A percentile compares a stretch with the other conserved stretches of the same genome.
These are phyloP conservation scores for Huntiella moniliformis DNA, from an alignment of 2,329 filamentous ascomycete species.

Conservation along the genomic window DNA sequence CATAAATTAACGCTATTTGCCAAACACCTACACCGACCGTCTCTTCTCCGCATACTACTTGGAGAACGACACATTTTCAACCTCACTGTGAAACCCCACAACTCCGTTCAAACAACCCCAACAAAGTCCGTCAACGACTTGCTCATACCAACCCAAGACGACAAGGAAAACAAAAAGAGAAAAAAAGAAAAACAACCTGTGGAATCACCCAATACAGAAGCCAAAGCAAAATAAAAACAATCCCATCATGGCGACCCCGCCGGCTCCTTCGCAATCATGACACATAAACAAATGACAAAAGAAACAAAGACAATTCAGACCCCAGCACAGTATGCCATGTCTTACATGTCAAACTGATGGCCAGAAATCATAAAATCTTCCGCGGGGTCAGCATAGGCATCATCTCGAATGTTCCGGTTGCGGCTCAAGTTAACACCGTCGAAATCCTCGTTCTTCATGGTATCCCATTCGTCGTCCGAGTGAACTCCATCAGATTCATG, in stretches of 20 bases:
- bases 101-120: too few relatives aligned
- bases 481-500: constrained; percentile 23
- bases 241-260: too few relatives aligned
- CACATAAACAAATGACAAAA: not conserved
- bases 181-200: not conserved
- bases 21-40: too few relatives aligned
- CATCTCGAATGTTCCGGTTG: constrained; percentile 28
- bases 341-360: constrained; percentile 43
- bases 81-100: too few relatives aligned
- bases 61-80: too few relatives aligned
- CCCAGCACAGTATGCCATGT: constrained; percentile 1
- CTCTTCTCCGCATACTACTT: too few relatives aligned
- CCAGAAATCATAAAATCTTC: constrained; percentile 46
- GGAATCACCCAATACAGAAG: not conserved
- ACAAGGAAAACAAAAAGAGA: not conserved
- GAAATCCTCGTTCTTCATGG: constrained; percentile 34
- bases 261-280: not conserved
- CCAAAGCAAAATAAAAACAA: too few relatives aligned
- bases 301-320: not conserved
- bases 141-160: not conserved
- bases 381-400: constrained; percentile 17
- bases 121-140: too few relatives aligned
- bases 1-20: too few relatives aligned
- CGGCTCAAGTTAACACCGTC: constrained; percentile 44
- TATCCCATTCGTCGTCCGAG: constrained; percentile 39